phyloP scores from a whole-genome alignment of 768 basidiomycete genomes.

The Russula olivacea region DNA sequence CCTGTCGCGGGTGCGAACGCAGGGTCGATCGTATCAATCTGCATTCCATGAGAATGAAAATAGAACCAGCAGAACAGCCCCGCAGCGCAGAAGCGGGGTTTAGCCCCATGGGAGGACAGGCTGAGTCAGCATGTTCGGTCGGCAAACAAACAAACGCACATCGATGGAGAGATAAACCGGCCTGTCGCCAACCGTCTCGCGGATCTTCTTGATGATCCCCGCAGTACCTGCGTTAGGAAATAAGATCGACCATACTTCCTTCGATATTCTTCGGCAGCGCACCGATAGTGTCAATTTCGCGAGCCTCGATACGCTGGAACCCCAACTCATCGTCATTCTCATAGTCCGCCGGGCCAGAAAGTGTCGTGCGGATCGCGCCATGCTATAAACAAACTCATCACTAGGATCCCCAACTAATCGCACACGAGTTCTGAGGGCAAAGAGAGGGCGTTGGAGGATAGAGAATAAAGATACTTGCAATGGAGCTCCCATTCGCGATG shows the following conservation, averaged over 20 bases:
- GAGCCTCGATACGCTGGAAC: conserved; percentile 76
- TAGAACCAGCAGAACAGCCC: too few relatives aligned
- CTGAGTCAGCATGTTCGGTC: neutral
- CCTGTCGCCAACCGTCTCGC: conserved; percentile 62
- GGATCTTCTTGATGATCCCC: conserved; percentile 77
- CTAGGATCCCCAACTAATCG: conserved; percentile 71
- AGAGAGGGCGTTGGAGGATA: conserved; percentile 4
- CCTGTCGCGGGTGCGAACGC: conserved; percentile 80
- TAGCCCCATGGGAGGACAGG: neutral
- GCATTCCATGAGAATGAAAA: neutral
- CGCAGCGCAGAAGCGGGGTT: too few relatives aligned
- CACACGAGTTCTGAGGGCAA: conserved; percentile 23
- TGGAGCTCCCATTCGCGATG: conserved; percentile 69
- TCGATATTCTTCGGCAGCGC: conserved; percentile 18
- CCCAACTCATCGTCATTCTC: conserved; percentile 71
- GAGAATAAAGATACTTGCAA: conserved; percentile 61
- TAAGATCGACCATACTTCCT: neutral
- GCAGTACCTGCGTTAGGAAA: conserved; percentile 44
- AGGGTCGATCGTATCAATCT: conserved; percentile 79
- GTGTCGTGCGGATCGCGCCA: conserved; percentile 80
- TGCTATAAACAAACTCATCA: conserved; percentile 50
- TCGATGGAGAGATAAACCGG: conserved; percentile 80
- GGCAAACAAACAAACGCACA: conserved; percentile 35
- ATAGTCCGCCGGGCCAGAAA: conserved; percentile 73
- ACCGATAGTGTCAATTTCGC: conserved; percentile 81